These are phyloP conservation scores for Kokia cookei DNA, from an alignment of 441 rosid genomes.

Conservation along the genomic window DNA sequence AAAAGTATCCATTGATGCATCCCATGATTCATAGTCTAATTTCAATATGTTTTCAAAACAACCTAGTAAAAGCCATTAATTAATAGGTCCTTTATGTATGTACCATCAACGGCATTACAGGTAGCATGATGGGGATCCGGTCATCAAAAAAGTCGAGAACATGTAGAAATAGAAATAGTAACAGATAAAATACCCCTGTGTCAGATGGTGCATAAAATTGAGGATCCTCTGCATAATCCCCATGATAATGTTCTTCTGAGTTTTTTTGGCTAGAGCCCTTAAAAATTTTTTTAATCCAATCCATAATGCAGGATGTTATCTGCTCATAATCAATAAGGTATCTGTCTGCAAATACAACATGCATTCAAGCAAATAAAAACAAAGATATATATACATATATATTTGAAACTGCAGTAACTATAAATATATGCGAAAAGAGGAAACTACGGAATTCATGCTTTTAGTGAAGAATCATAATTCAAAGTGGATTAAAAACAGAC, in stretches of 20 bases:
- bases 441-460: neutral
- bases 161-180: neutral
- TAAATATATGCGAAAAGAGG: neutral
- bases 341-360: slow-evolving; percentile 32
- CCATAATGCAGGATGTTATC: slow-evolving; percentile 47
- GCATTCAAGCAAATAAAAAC: slow-evolving; percentile 3
- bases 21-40: neutral
- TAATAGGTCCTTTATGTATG: neutral
- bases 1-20: neutral
- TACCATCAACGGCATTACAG: neutral
- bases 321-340: slow-evolving; percentile 39
- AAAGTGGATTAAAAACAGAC: neutral
- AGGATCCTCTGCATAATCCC: slow-evolving; percentile 38
- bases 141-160: neutral
- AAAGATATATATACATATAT: neutral
- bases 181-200: slow-evolving; percentile 47
- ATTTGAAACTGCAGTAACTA: neutral
- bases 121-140: neutral
- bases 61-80: neutral
- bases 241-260: slow-evolving; percentile 44
- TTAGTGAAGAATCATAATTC: neutral
- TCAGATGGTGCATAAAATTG: slow-evolving; percentile 45
- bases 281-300: slow-evolving; percentile 83
- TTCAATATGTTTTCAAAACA: neutral
- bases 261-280: slow-evolving; percentile 64